Base-by-base conservation (phyloP, 148 eudicot genomes). In the Rhododendron griersonianum region DNA sequence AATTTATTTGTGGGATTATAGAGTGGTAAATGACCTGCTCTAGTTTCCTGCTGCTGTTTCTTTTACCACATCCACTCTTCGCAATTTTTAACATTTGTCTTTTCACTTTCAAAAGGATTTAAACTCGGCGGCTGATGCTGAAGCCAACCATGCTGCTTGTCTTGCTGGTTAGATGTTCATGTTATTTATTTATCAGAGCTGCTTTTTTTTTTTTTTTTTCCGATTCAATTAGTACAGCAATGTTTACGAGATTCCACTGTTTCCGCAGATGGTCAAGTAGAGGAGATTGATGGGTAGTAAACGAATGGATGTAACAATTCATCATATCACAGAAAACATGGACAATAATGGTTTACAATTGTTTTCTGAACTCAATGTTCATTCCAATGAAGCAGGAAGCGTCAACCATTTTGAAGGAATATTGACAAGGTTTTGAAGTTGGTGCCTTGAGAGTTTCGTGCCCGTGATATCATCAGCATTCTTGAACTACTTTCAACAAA, bases 111-210 rank as follows among this genome's bases (percentile, higher is more conserved):
- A 15, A 84, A 78, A 96, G 99, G 94, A 88, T 47, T 89, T 90
- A 7, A 96, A 96, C 87, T 87, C 94, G 7, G 98, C 92, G 69
- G 99, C 98, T 80, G 99, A 94, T 92, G 94, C 89, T 84, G 93
- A 95, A 89, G 98, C 99, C 51, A 96, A 94, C 87, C 90, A 92
- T 85, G 99, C 90, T 7, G 90, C 84, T 65, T 61, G 67, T 81
- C 98, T 96, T 77, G 92, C 92, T 76, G 93, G 98, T 95, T 80
- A 87, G 90, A 57, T 77, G 50, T 65, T 80, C 59, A 55, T 78
- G 59, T 23, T 57, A 71, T 48, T 45, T 48, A 69, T 39, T 63
- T 41, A 45, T 9, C 45, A 39, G 18, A 61, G 25, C 73, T 71
- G 11, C 25, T 33, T 30, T 83, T 44, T 44, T 61, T 5, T 78